Base-by-base conservation (phyloP, 148 eudicot species). In the Cornus kousa region DNA sequence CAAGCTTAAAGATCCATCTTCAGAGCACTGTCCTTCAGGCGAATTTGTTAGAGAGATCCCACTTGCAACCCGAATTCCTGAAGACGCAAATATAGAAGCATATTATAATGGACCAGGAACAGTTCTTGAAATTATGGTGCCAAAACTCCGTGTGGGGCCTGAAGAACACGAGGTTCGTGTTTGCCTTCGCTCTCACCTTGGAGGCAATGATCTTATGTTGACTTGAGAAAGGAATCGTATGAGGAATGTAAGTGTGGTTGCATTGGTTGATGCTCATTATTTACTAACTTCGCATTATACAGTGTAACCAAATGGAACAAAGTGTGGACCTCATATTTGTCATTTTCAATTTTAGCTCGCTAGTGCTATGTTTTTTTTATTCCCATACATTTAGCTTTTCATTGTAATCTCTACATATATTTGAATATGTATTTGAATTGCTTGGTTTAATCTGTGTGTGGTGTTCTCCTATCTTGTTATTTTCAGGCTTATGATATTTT, bases 141-240 rank as follows among this genome's bases (percentile, higher is more conserved):
- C 91, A 20, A 89, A 89, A 80, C 85, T 89, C 50, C 81, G 80
- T 20, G 85, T 66, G 23, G 89, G 85, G 12, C 85, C 82, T 17
- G 91, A 89, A 74, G 91, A 89, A 67, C 89, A 89, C 39, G 91
- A 88, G 75, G 91, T 88, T 74, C 91, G 86, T 13, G 86, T 88
- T 73, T 85, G 87, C 70, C 84, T 86, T 50, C 88, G 87, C 67
- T 85, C 90, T 77, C 86, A 86, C 75, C 86, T 84, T 32, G 89
- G 74, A 31, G 81, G 74, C 31, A 76, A 79, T 66, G 83, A 81
- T 81, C 84, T 84, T 65, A 84, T 74, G 87, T 75, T 84, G 81
- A 81, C 79, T 11, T 84, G 74, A 78, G 70, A 65, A 20, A 62
- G 0, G 66, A 17, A 57, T 57, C 66, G 66, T 5, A 20, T 35